phyloP scores from a whole-genome alignment of 2,329 filamentous ascomycete genomes.

The Trichophyton rubrum region DNA sequence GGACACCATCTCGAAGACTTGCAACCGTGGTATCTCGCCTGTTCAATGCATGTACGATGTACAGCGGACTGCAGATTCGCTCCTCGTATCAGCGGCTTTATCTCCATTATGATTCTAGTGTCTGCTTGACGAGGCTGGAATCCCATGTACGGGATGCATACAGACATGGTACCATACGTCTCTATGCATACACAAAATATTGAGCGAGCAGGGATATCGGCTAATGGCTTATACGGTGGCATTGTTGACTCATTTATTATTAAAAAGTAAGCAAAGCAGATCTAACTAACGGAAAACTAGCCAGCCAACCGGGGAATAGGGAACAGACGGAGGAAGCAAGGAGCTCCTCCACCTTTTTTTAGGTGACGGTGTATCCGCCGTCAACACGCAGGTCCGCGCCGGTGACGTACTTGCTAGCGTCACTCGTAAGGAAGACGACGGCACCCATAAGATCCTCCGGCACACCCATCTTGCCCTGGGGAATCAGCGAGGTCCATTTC shows the following conservation, averaged over 20 bases:
- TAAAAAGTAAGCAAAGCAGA: background rate
- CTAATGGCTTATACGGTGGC: background rate
- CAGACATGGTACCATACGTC: background rate
- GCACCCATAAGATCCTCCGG: slow-evolving; percentile 90
- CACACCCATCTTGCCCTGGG: slow-evolving; percentile 82
- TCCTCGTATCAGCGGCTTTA: slow-evolving; percentile 3
- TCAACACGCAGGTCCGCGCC: slow-evolving; percentile 71
- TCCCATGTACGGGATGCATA: background rate
- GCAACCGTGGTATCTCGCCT: background rate
- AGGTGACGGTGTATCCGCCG: slow-evolving; percentile 77
- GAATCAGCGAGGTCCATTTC: slow-evolving; percentile 86
- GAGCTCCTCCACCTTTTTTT: slow-evolving; percentile 17
- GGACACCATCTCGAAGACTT: background rate
- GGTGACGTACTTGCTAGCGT: slow-evolving; percentile 62
- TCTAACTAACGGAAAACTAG: background rate
- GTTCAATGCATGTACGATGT: background rate
- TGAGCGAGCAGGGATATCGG: background rate
- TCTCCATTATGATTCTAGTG: slow-evolving; percentile 4
- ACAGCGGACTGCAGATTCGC: background rate
- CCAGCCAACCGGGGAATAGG: background rate
- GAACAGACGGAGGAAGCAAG: background rate
- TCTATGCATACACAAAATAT: background rate
- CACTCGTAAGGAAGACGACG: slow-evolving; percentile 72
- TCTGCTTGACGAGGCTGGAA: background rate
- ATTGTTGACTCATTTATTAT: background rate